Percentiles rank a stretch among this genome's conserved stretches.
These are phyloP conservation scores for Aspergillus sergii DNA, from an alignment of 2,329 filamentous ascomycete genomes.

Conservation along the genomic window DNA sequence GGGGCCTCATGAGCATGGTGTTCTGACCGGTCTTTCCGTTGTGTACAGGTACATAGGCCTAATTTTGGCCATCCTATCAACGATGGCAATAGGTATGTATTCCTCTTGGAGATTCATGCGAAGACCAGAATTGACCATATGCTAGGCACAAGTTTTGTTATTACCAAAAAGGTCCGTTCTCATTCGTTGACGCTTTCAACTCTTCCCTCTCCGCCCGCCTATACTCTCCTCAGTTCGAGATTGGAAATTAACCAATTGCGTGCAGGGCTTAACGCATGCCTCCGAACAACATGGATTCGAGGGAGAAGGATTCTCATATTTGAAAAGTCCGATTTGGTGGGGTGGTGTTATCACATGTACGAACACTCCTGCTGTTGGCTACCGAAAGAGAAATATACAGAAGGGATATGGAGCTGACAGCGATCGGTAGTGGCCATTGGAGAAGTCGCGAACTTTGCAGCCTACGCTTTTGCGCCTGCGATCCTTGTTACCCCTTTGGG, in stretches of 20 bases:
- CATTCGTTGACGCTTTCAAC: constrained; percentile 5
- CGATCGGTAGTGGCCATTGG: constrained; percentile 74
- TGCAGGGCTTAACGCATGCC: constrained; percentile 82
- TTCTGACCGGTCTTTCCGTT: constrained; percentile 24
- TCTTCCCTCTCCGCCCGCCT: constrained; percentile 10
- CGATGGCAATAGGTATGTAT: constrained; percentile 49
- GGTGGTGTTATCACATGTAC: constrained; percentile 84
- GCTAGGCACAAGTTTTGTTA: constrained; percentile 91
- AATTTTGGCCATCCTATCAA: constrained; percentile 50
- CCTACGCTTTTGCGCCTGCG: constrained; percentile 97
- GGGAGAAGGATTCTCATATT: constrained; percentile 91
- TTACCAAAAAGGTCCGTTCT: constrained; percentile 86
- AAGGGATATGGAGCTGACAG: constrained; percentile 23
- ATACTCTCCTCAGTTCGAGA: constrained; percentile 9
- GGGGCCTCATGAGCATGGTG: constrained; percentile 13
- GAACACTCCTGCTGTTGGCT: constrained; percentile 34
- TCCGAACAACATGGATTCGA: constrained; percentile 93
- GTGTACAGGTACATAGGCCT: constrained; percentile 49
- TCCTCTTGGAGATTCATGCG: background rate
- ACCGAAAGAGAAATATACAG: background rate
- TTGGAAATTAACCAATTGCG: constrained; percentile 23
- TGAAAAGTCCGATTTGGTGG: constrained; percentile 98
- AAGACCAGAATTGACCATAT: constrained; percentile 13
- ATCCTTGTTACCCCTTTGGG: constrained; percentile 96
- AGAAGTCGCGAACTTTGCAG: constrained; percentile 95